phyloP scores from a whole-genome alignment of 306 rosid genomes.

The Quercus engelmannii region DNA sequence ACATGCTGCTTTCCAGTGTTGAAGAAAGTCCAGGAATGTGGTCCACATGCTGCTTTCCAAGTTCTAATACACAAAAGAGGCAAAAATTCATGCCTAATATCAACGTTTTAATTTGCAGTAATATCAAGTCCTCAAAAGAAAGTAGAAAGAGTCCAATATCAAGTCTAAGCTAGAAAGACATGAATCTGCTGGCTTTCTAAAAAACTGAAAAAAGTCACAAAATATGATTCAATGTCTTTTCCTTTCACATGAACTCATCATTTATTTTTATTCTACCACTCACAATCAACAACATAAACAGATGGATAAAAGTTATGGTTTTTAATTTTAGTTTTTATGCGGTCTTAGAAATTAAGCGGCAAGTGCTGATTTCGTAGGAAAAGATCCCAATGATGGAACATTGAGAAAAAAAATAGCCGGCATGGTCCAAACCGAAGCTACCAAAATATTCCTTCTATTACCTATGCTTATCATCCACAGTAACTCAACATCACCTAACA shows the following conservation, averaged over 20 bases:
- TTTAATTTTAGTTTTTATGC: too few relatives aligned
- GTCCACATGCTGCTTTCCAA: constrained; percentile 30
- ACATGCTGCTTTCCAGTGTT: constrained; percentile 28
- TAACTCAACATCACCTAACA: constrained; percentile 15
- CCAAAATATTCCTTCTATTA: constrained; percentile 12
- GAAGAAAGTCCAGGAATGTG: constrained; percentile 42
- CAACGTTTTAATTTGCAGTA: not conserved
- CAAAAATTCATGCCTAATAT: not conserved
- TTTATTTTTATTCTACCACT: too few relatives aligned
- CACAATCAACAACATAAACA: too few relatives aligned
- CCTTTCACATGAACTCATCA: too few relatives aligned
- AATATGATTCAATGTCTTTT: too few relatives aligned
- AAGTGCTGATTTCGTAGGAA: not conserved
- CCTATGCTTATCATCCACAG: constrained; percentile 13
- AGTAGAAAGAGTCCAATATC: too few relatives aligned
- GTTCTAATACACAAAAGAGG: not conserved
- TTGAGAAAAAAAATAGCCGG: constrained; percentile 2
- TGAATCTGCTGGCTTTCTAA: too few relatives aligned
- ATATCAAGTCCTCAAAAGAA: too few relatives aligned
- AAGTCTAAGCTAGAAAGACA: too few relatives aligned
- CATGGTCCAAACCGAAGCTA: constrained; percentile 14
- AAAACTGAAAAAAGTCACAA: too few relatives aligned
- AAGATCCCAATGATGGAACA: not conserved
- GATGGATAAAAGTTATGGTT: too few relatives aligned
- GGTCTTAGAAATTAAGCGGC: not conserved